Conservation (phyloP, 106 monocot species). For the Phalaenopsis aphrodite region DNA sequence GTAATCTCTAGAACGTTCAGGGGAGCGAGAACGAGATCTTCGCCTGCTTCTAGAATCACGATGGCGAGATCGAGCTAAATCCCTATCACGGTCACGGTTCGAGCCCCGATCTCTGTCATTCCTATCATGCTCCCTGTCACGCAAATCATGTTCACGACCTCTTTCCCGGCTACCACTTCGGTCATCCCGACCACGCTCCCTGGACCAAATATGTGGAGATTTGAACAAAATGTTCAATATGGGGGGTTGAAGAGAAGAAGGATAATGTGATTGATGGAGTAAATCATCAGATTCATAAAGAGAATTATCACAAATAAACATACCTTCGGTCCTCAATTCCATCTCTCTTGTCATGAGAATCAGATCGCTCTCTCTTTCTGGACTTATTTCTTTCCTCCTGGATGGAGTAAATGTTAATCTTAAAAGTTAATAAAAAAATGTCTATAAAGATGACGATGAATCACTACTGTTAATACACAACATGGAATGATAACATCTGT, state of each 20-base stretch:
- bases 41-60: conserved; percentile 45
- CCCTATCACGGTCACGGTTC: conserved; percentile 29
- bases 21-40: conserved; percentile 64
- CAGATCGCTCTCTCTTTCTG: conserved; percentile 45
- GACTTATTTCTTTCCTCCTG: conserved; percentile 74
- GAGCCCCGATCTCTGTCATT: conserved; percentile 44
- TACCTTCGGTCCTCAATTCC: conserved; percentile 2
- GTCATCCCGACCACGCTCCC: conserved; percentile 40
- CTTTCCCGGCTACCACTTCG: conserved; percentile 21
- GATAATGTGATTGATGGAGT: conserved; percentile 4
- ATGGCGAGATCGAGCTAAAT: conserved; percentile 29
- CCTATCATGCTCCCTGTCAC: conserved; percentile 43
- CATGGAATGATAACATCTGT: not conserved
- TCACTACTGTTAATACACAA: not conserved
- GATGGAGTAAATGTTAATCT: not conserved
- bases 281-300: not conserved
- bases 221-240: not conserved
- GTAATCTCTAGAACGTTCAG: conserved; percentile 47
- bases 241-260: not conserved
- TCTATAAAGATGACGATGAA: not conserved
- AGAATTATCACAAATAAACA: not conserved
- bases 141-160: conserved; percentile 41
- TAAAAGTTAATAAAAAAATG: conserved; percentile 3
- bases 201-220: conserved; percentile 27
- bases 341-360: conserved; percentile 48